Base-by-base conservation (phyloP, 2,329 filamentous ascomycete genomes). In the Ophiostoma piceae region DNA sequence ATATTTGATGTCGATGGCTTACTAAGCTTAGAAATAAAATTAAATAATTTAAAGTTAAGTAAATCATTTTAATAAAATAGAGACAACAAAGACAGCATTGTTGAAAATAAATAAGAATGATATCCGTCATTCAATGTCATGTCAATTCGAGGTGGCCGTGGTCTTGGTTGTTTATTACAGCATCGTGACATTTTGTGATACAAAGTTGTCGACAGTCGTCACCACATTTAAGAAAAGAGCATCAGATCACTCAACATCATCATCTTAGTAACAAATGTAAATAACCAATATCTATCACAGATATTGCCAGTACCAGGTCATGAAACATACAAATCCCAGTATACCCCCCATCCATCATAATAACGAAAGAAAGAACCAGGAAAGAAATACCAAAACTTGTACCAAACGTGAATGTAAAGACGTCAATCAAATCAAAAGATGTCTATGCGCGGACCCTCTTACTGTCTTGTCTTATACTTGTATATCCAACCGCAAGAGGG, bases 271-370 rank as follows among this genome's bases (percentile, higher is more conserved):
- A 47, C 43, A 47, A 47, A 19, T 19, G 39, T 19, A 8, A 47
- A 47, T 47, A 47, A 19, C 11, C 43, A 67, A 66, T 62, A 66
- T 54, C 66, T 62, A n/a, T 64, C 66, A 60, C 66, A 68, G 41
- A 69, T 66, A 67, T 43, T 66, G 22, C 35, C 69, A 68, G 47
- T 22, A 67, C 64, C 66, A 71, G 60, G 67, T 68, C 60, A 57
- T 26, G 51, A 57, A 54, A 43, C 69, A 68, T 68, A 69, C 51
- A 57, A 70, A 71, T 68, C 68, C 68, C 65, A 71, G 43, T 19
- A 47, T 67, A 64, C 66, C 60, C 51, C 51, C 51, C 51, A 67
- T 66, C 47, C 66, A 60, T 67, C 70, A 64, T 57, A 16, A 67
- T 32, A 64, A n/a, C 37, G 47, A 51, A 43, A 32, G 26, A 68